Evolutionary conservation across 139 green algal genomes (phyloP).

Genomic region (Chlamydomonas asymmetrica): DNA sequence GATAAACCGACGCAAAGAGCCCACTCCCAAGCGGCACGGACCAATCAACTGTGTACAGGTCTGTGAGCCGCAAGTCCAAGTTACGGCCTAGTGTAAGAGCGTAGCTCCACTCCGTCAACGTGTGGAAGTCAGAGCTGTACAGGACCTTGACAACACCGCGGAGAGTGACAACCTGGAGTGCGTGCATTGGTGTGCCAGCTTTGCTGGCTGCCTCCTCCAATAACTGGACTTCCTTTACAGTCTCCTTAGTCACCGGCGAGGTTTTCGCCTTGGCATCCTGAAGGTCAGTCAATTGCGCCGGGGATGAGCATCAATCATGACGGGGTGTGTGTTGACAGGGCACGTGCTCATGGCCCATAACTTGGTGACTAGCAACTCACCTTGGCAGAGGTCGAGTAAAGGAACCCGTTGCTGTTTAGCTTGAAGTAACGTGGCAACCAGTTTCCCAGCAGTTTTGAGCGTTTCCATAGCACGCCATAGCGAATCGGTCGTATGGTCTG

Average conservation of each 20-base stretch:
- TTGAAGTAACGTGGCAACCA: constrained; percentile 25
- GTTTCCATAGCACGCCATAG: constrained; percentile 25
- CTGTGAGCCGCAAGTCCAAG: no score
- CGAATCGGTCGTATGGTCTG: constrained; percentile 10
- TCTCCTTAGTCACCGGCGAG: not conserved
- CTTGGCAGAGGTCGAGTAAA: constrained; percentile 20
- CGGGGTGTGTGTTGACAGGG: not conserved
- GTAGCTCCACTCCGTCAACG: no score
- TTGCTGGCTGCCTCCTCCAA: constrained; percentile 7
- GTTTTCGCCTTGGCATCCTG: constrained; percentile 2
- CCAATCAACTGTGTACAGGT: constrained; percentile 25
- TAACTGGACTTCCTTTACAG: not conserved
- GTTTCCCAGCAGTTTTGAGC: constrained; percentile 8
- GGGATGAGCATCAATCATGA: not conserved
- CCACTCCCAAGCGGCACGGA: constrained; percentile 24
- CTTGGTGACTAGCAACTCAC: not conserved
- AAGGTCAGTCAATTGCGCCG: not conserved
- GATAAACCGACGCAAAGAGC: constrained; percentile 31
- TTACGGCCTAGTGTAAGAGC: no score
- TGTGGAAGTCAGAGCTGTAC: constrained; percentile 23
- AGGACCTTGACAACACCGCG: constrained; percentile 11
- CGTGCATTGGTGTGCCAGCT: constrained; percentile 20
- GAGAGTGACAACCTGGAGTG: not conserved
- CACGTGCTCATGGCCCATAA: not conserved
- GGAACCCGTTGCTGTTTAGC: constrained; percentile 13